Evolutionary conservation across 441 rosid genomes (phyloP).

Genomic region (Aleurites moluccanus): DNA sequence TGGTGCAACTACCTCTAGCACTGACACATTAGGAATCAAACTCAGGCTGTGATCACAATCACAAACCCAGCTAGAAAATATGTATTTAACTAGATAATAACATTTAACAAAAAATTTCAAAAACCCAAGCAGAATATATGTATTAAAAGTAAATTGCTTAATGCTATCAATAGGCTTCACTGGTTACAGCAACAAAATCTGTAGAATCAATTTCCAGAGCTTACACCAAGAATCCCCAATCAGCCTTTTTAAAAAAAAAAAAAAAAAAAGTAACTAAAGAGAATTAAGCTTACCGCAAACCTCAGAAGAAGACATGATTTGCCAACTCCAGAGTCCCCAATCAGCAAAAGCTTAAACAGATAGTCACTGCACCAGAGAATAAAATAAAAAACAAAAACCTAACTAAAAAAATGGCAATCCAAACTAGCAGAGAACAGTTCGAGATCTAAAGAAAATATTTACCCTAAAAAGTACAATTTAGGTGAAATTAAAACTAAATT

Average conservation of each 20-base stretch:
- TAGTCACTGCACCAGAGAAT: conserved; percentile 12
- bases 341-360: conserved; percentile 30
- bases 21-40: too few species aligned
- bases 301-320: conserved; percentile 32
- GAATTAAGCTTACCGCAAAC: conserved; percentile 22
- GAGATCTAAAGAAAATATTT: background rate
- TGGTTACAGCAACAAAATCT: background rate
- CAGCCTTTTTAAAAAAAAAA: too few species aligned
- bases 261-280: background rate
- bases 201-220: background rate
- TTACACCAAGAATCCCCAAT: conserved; percentile 20
- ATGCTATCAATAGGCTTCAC: background rate
- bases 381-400: background rate
- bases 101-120: too few species aligned
- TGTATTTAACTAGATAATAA: too few species aligned
- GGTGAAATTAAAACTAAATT: background rate
- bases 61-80: background rate
- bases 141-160: background rate
- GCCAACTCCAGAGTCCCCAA: conserved; percentile 34
- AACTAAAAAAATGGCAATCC: background rate
- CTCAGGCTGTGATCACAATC: too few species aligned
- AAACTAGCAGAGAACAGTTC: background rate
- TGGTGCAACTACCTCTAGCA: too few species aligned
- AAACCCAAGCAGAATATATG: background rate
- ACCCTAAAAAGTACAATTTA: background rate